Percentiles rank a stretch among this genome's conserved stretches.
These are phyloP conservation scores for Pyrenula aspistea DNA, from an alignment of 495 filamentous ascomycete genomes.

Conservation along the genomic window DNA sequence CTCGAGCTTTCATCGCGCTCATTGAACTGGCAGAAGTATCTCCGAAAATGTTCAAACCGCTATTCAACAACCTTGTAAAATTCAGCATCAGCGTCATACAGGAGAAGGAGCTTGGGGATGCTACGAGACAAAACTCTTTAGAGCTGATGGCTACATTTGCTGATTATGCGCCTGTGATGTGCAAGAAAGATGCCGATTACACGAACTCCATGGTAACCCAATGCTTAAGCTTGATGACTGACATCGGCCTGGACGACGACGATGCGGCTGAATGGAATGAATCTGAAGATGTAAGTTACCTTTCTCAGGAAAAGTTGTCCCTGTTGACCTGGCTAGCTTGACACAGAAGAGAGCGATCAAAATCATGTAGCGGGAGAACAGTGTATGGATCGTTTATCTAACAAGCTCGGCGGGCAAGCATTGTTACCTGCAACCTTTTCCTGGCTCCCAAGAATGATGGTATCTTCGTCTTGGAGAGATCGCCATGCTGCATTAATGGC, in stretches of 20 bases:
- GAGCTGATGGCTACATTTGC: conserved; percentile 98
- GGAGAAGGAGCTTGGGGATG: conserved; percentile 85
- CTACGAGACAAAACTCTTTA: conserved; percentile 84
- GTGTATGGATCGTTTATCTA: conserved; percentile 95
- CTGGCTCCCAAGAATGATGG: conserved; percentile 98
- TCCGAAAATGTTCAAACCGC: conserved; percentile 89
- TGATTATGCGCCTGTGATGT: conserved; percentile 86
- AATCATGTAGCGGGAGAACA: conserved; percentile 99
- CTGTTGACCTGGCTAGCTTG: conserved; percentile 43
- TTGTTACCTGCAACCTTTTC: conserved; percentile 88
- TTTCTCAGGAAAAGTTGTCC: not conserved
- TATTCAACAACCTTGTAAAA: conserved; percentile 82
- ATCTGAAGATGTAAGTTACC: conserved; percentile 70
- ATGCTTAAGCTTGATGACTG: conserved; percentile 98
- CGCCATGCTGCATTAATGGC: conserved; percentile 97
- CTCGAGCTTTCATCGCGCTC: conserved; percentile 74
- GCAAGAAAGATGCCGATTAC: conserved; percentile 81
- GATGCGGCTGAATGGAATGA: conserved; percentile 89
- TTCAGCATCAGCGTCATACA: conserved; percentile 89
- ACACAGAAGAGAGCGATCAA: conserved; percentile 88
- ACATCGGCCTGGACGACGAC: conserved; percentile 89
- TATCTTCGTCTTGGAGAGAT: conserved; percentile 87
- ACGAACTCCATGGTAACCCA: conserved; percentile 96
- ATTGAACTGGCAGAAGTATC: conserved; percentile 88
- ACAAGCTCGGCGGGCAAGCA: conserved; percentile 82